These are phyloP conservation scores for Periglandula ipomoeae DNA, from an alignment of 2,329 filamentous ascomycete genomes.

Conservation along the genomic window DNA sequence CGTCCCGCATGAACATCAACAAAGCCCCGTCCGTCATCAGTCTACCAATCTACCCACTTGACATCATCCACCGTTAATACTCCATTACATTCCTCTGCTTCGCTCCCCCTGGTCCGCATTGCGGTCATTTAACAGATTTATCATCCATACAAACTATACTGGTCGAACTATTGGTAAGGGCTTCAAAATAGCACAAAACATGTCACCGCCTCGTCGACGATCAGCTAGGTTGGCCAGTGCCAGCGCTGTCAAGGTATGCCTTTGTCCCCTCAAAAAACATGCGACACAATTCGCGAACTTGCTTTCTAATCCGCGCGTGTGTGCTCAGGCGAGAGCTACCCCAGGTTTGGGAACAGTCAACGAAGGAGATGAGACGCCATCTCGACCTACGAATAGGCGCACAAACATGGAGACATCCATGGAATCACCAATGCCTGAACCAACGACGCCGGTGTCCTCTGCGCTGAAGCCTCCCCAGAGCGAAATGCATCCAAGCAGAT, in stretches of 20 bases:
- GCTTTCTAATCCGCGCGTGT: slow-evolving; percentile 4
- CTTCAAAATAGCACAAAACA: slow-evolving; percentile 14
- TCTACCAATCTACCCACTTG: slow-evolving; percentile 5
- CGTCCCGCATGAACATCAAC: slow-evolving; percentile 13
- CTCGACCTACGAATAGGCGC: slow-evolving; percentile 17
- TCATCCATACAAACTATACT: not conserved
- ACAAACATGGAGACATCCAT: slow-evolving; percentile 15
- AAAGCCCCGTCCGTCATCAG: slow-evolving; percentile 6
- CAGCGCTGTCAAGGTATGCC: slow-evolving; percentile 26
- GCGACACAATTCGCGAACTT: not conserved
- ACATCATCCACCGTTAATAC: slow-evolving; percentile 8
- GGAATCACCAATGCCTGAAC: slow-evolving; percentile 28
- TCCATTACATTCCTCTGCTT: slow-evolving; percentile 8
- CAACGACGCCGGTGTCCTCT: slow-evolving; percentile 54
- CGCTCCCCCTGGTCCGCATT: slow-evolving; percentile 2
- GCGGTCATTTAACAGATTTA: slow-evolving; percentile 5
- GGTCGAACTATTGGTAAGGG: not conserved
- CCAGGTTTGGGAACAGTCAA: slow-evolving; percentile 31
- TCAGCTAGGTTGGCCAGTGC: slow-evolving; percentile 35
- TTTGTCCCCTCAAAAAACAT: slow-evolving; percentile 7
- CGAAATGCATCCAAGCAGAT: slow-evolving; percentile 88
- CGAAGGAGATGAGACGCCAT: slow-evolving; percentile 33
- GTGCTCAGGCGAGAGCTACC: slow-evolving; percentile 19
- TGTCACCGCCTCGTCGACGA: slow-evolving; percentile 34
- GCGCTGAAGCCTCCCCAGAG: slow-evolving; percentile 61